A percentile compares a stretch with the other conserved stretches of the same genome.
Conservation (phyloP, 768 basidiomycete species). For the Pholiota microspora region DNA sequence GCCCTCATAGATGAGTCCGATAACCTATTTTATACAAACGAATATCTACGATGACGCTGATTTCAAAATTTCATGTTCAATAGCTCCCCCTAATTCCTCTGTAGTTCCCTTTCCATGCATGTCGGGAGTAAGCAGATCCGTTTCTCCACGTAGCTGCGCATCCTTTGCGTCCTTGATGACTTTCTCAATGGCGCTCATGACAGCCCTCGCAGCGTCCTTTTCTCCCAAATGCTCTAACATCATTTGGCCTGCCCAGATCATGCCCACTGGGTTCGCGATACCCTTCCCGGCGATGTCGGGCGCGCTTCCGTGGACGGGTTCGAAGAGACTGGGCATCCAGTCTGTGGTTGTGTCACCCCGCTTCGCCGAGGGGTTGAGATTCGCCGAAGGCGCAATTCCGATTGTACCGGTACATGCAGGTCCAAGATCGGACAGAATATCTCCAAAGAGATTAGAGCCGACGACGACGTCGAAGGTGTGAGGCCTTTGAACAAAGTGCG, state of each 20-base stretch:
- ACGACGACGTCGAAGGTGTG: conserved; percentile 54
- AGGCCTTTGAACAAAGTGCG: conserved; percentile 44
- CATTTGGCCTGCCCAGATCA: conserved; percentile 60
- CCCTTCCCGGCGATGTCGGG: conserved; percentile 56
- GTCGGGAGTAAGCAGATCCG: conserved; percentile 33
- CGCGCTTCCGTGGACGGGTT: conserved; percentile 57
- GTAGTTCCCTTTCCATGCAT: conserved; percentile 37
- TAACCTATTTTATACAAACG: too few relatives aligned
- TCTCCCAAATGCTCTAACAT: conserved; percentile 43
- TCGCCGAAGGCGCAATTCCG: conserved; percentile 54
- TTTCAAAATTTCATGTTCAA: conserved; percentile 25
- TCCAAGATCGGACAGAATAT: conserved; percentile 56
- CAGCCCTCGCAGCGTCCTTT: conserved; percentile 34
- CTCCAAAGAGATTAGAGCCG: conserved; percentile 53
- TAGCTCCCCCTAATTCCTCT: conserved; percentile 30
- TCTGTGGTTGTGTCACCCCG: conserved; percentile 30
- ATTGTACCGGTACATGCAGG: conserved; percentile 55
- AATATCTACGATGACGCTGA: neutral
- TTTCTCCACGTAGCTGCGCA: conserved; percentile 22
- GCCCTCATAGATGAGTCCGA: too few relatives aligned
- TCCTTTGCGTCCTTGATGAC: conserved; percentile 30
- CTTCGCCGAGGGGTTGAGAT: conserved; percentile 39
- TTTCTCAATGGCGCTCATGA: conserved; percentile 40
- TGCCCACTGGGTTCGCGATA: conserved; percentile 53
- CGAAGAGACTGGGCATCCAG: conserved; percentile 49